Percentiles rank a stretch among this genome's conserved stretches.
Evolutionary conservation across 2,329 filamentous ascomycete species (phyloP).

Genomic region (Tolypocladium ovalisporum): DNA sequence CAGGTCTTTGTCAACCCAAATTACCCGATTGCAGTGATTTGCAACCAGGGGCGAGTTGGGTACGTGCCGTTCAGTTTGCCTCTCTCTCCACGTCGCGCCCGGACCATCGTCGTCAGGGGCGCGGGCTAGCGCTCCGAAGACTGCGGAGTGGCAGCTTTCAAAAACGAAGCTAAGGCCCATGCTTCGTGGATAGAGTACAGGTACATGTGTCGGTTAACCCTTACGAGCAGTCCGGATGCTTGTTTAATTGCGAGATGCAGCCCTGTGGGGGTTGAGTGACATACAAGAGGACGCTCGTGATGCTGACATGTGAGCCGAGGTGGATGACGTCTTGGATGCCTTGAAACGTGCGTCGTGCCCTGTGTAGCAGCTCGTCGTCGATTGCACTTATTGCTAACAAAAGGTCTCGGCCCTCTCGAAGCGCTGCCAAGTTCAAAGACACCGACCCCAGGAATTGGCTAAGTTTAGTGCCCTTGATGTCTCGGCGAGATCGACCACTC

Average conservation of each 20-base stretch:
- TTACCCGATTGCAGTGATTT: no score
- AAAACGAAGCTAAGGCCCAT: neutral
- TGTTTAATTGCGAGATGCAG: neutral
- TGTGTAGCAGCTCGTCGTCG: neutral
- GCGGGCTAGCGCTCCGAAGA: neutral
- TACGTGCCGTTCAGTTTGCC: no score
- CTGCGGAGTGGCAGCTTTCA: neutral
- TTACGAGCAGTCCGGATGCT: no score
- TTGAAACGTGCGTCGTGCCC: neutral
- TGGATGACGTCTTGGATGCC: neutral
- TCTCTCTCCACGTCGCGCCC: neutral
- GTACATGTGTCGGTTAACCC: neutral
- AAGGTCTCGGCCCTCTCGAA: neutral
- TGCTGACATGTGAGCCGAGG: neutral
- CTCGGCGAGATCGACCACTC: neutral
- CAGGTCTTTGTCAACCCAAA: no score
- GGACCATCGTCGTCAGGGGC: neutral
- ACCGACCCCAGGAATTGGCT: neutral
- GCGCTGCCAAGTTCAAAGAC: neutral
- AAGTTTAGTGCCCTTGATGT: neutral
- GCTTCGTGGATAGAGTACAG: neutral
- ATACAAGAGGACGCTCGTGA: neutral
- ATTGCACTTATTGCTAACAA: neutral
- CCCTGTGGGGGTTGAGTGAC: neutral
- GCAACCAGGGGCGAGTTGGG: neutral